These are phyloP conservation scores for Pythium phragmiticola DNA, from an alignment of 352 stramenopile genomes.

Conservation along the genomic window DNA sequence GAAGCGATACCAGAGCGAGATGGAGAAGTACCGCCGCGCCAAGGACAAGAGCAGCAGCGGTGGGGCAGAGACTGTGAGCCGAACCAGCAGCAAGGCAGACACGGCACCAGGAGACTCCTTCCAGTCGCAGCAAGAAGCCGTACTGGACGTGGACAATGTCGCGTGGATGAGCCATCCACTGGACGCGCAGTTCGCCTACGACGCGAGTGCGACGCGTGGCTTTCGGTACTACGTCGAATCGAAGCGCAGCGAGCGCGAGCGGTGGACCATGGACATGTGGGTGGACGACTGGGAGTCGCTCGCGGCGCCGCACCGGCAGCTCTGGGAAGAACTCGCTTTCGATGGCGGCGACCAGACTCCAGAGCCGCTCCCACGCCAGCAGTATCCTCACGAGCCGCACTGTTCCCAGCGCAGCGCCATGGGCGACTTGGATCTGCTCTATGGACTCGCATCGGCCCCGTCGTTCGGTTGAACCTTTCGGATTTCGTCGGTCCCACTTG, in stretches of 20 bases:
- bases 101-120: too few relatives aligned
- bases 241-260: conserved; percentile 28
- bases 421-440: conserved; percentile 26
- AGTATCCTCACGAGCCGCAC: conserved; percentile 7
- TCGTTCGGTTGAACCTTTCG: neutral
- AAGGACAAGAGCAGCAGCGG: too few relatives aligned
- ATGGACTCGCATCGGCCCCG: conserved; percentile 1
- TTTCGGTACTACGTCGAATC: conserved; percentile 33
- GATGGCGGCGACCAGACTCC: neutral
- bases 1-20: conserved; percentile 42
- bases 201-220: conserved; percentile 2
- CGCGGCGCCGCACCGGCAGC: conserved; percentile 19
- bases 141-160: too few relatives aligned
- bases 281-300: conserved; percentile 31
- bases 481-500: neutral
- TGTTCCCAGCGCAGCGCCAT: neutral
- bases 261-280: conserved; percentile 30
- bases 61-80: too few relatives aligned
- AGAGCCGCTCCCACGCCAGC: neutral
- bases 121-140: too few relatives aligned
- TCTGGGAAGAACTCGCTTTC: conserved; percentile 36
- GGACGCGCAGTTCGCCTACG: too few relatives aligned
- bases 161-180: too few relatives aligned
- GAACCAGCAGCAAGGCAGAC: too few relatives aligned
- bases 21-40: too few relatives aligned